phyloP scores from a whole-genome alignment of 495 filamentous ascomycete species.

The Podospora pseudoanserina region DNA sequence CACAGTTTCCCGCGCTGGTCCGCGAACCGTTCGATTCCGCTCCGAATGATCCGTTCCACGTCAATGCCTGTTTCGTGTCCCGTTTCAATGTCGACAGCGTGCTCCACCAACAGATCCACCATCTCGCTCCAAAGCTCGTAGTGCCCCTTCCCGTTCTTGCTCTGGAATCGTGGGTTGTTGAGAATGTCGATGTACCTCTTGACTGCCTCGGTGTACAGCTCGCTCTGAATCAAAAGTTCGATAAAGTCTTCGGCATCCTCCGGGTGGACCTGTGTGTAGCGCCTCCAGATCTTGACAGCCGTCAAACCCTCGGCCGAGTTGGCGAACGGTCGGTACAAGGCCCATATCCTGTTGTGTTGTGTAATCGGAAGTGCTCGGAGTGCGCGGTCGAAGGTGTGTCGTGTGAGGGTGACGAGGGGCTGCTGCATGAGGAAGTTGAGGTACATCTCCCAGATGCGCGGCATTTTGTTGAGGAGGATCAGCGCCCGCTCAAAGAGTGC shows the following conservation, averaged over 20 bases:
- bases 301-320: slow-evolving; percentile 89
- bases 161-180: slow-evolving; percentile 86
- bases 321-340: slow-evolving; percentile 85
- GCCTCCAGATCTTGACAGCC: slow-evolving; percentile 86
- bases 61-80: slow-evolving; percentile 76
- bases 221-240: slow-evolving; percentile 75
- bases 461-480: slow-evolving; percentile 98
- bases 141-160: slow-evolving; percentile 88
- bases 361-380: slow-evolving; percentile 92
- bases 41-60: slow-evolving; percentile 89
- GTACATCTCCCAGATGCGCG: slow-evolving; percentile 97
- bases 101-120: slow-evolving; percentile 92
- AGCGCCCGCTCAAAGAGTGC: slow-evolving; percentile 90
- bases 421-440: slow-evolving; percentile 86
- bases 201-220: slow-evolving; percentile 86
- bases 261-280: slow-evolving; percentile 97
- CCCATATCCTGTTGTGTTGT: slow-evolving; percentile 97
- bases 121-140: slow-evolving; percentile 98
- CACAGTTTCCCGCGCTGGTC: slow-evolving; percentile 97
- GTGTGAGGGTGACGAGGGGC: slow-evolving; percentile 84
- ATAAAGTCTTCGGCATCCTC: slow-evolving; percentile 96
- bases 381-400: slow-evolving; percentile 89
- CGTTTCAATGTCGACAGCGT: slow-evolving; percentile 81
- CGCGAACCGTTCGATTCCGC: slow-evolving; percentile 86
- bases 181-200: slow-evolving; percentile 91